These are phyloP conservation scores for Spathaspora jeffriesii DNA, from an alignment of 1,139 yeast species.

Conservation along the genomic window DNA sequence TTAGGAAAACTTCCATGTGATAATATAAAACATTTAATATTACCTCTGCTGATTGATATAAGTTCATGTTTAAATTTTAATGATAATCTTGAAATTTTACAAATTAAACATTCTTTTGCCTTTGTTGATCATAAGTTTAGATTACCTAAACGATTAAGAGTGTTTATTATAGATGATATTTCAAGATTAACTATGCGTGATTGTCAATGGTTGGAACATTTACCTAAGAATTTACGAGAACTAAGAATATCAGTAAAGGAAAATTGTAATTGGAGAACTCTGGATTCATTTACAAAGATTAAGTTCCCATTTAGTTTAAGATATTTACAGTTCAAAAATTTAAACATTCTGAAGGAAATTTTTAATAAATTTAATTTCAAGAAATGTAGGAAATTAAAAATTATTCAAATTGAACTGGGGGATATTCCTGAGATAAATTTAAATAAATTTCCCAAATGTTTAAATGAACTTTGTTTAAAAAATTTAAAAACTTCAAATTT, in stretches of 20 bases:
- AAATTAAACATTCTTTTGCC: constrained; percentile 3
- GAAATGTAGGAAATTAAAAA: constrained; percentile 1
- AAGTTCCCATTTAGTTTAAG: constrained; percentile 5
- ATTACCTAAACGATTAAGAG: constrained; percentile 4
- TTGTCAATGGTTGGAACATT: constrained; percentile 7
- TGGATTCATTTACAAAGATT: neutral
- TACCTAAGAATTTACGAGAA: constrained; percentile 4
- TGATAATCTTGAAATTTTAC: constrained; percentile 3
- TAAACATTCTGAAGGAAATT: neutral
- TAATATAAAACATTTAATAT: constrained; percentile 1
- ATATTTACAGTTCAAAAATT: neutral
- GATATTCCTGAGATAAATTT: constrained; percentile 3
- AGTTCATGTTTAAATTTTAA: constrained; percentile 1
- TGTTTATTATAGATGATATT: neutral
- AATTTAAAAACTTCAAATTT: constrained; percentile 3
- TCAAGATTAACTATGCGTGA: neutral
- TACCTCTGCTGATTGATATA: constrained; percentile 3
- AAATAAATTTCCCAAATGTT: constrained; percentile 3
- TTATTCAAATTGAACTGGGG: constrained; percentile 3
- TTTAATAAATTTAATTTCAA: constrained; percentile 4
- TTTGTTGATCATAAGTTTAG: constrained; percentile 5
- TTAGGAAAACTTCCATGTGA: constrained; percentile 5
- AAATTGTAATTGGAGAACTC: neutral
- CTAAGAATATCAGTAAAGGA: neutral
- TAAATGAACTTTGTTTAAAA: constrained; percentile 1